These are phyloP conservation scores for Orbilia brochopaga DNA, from an alignment of 2,329 filamentous ascomycete species.

Conservation along the genomic window DNA sequence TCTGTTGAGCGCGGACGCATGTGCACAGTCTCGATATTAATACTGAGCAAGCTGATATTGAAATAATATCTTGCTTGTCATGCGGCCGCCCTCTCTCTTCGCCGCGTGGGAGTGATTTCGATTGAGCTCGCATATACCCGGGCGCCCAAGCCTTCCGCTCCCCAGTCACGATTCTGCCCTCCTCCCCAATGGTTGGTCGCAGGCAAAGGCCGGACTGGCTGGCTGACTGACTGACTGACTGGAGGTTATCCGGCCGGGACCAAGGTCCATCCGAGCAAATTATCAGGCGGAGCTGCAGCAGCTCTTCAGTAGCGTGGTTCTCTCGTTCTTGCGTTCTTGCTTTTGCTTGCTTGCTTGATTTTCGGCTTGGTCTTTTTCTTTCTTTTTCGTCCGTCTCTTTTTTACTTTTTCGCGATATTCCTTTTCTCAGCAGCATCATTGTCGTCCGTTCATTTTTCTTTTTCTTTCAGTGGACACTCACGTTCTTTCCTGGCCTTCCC, in stretches of 20 bases:
- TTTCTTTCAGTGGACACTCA: conserved; percentile 2
- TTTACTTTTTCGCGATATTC: conserved; percentile 1
- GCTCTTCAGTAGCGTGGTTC: conserved; percentile 42
- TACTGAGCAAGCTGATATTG: neutral
- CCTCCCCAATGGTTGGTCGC: conserved; percentile 24
- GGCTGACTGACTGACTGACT: conserved; percentile 1
- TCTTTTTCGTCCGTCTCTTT: conserved; percentile 13
- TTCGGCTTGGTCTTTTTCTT: conserved; percentile 13
- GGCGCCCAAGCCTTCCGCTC: conserved; percentile 35
- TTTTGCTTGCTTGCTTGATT: conserved; percentile 15
- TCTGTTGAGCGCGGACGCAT: neutral
- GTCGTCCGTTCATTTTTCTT: conserved; percentile 4
- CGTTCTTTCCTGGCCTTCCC: conserved; percentile 23
- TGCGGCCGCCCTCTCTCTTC: too few relatives aligned
- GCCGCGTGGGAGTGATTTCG: neutral
- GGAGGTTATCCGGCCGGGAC: conserved; percentile 38
- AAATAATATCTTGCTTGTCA: too few relatives aligned
- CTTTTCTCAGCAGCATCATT: neutral
- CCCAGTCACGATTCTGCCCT: conserved; percentile 43
- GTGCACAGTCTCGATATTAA: neutral
- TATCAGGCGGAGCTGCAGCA: conserved; percentile 46
- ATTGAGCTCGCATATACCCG: conserved; percentile 39
- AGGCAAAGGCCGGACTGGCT: neutral
- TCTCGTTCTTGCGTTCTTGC: conserved; percentile 34
- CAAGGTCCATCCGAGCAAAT: conserved; percentile 49